Evolutionary conservation across 441 rosid genomes (phyloP), one percentile per base, ranked within the genome.

Genomic region (Rhodomyrtus psidioides): DNA sequence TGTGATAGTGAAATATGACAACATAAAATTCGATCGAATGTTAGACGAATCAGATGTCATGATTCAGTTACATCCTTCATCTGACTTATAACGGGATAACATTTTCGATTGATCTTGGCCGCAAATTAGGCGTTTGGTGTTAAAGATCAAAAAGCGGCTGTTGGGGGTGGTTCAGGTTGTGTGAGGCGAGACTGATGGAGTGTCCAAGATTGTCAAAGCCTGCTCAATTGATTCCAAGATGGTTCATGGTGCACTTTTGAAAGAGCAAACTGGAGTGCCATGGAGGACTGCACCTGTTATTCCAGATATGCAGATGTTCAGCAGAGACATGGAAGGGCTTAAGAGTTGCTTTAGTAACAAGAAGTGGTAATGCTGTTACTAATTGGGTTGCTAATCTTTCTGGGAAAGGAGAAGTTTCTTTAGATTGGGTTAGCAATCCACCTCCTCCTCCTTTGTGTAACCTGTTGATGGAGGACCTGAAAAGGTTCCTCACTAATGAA

Each of bases 31-130:
- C 6, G 46, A 14, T 1, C 24, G 9, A 2, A 26, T 12, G 1
- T 0, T 56, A 6, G 14, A 56, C 3, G 27, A 56, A 4, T 1
- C 12, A 6, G 8, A 19, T 1, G 44, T 26, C 34, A 9, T 34
- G 2, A 19, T 21, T 10, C 0, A 2, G 3, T 34, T 19, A 65
- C 19, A 34, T 9, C 12, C 12, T 65, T 17, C 2, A 9, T 65
- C 12, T 34, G 34, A 19, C 26, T 65, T 17, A 2, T 0, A 34
- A 19, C 1, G 26, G 12, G 49, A 34, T 65, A 0, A 1, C 19
- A 5, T 65, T 34, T 65, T 30, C 24, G 34, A 65, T 34, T 4
- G 34, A 46, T 65, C 34, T 34, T 34, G 14, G 26, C 21, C 46
- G 2, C 7, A 65, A 34, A 65, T 34, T 65, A 19, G 34, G 34